Percentiles rank a stretch among this genome's conserved stretches.
phyloP scores from a whole-genome alignment of 176 grass and related monocot genomes.

The Aegilops bicornis region DNA sequence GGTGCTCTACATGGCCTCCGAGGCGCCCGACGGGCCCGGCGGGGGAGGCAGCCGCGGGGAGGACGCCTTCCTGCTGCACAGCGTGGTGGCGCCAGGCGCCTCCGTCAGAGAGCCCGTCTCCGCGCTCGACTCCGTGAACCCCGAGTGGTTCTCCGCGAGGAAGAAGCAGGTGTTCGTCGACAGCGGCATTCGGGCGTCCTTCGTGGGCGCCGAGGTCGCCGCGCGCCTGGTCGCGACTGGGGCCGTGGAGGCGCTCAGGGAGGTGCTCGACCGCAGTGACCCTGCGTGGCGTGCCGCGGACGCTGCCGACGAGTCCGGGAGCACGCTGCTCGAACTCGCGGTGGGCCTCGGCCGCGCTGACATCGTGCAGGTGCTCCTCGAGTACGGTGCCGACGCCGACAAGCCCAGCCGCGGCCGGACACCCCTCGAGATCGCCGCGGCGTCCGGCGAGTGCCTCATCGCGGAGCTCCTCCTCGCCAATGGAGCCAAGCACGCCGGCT shows the following conservation, averaged over 20 bases:
- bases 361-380: constrained; percentile 71
- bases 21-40: constrained; percentile 9
- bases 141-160: constrained; percentile 72
- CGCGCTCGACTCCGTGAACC: constrained; percentile 48
- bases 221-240: constrained; percentile 38
- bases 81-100: constrained; percentile 65
- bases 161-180: constrained; percentile 79
- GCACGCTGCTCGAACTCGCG: constrained; percentile 60
- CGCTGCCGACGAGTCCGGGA: constrained; percentile 39
- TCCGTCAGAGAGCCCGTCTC: constrained; percentile 36
- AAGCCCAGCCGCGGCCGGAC: constrained; percentile 42
- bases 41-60: constrained; percentile 25
- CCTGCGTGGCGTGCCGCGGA: constrained; percentile 60
- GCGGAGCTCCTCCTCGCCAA: constrained; percentile 64
- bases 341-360: constrained; percentile 58
- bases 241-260: constrained; percentile 55
- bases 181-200: constrained; percentile 54
- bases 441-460: constrained; percentile 55
- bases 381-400: constrained; percentile 70
- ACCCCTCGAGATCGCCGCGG: constrained; percentile 56
- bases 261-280: constrained; percentile 66
- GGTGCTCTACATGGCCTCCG: constrained; percentile 36
- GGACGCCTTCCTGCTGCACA: constrained; percentile 74
- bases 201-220: constrained; percentile 58
- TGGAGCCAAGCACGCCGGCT: constrained; percentile 43